Base-by-base conservation (phyloP, 345 rosid genomes). In the Citrus unshiu region DNA sequence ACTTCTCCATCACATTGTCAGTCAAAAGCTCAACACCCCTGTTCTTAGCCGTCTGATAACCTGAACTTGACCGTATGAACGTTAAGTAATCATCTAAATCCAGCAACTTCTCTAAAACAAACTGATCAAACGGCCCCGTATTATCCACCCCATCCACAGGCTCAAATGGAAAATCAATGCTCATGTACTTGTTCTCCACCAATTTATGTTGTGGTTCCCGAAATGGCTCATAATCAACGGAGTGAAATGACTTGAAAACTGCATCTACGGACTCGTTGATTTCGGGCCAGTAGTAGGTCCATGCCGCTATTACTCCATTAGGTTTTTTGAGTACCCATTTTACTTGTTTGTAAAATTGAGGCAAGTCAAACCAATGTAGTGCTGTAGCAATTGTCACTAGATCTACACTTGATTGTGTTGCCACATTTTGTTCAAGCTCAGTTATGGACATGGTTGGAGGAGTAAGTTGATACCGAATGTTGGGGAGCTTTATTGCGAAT, bases 211-310 rank as follows among this genome's bases (percentile, higher is more conserved):
- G 84, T 30, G 85, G 81, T 46, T 91, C 93, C 97, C 96, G 92
- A 56, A 85, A 86, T 3, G 93, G 90, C 0, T 74, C 43, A 12
- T 83, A 73, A 58, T 76, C 89, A 7, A 86, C 76, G 5, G 19
- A 0, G 85, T 93, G 87, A 61, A 88, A 91, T 18, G 87, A 81
- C 14, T 46, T 35, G 78, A 92, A 87, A 22, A 90, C 86, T 5
- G 83, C 40, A 76, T 92, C 93, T 0, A 95, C 86, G 7, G 88
- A 24, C 68, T 64, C 62, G 73, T 88, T 85, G 35, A 94, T 83
- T 81, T 89, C 78, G 16, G 96, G 97, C 7, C 62, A 56, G 5
- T 91, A 85, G 91, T 94, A 94, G 89, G 97, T 91, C 96, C 98
- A 93, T 0, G 94, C 90, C 0, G 95, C 97, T 51, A 93, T 27